These are phyloP conservation scores for Geotrichum macrosporum DNA, from an alignment of 1,139 yeast species.

Conservation along the genomic window DNA sequence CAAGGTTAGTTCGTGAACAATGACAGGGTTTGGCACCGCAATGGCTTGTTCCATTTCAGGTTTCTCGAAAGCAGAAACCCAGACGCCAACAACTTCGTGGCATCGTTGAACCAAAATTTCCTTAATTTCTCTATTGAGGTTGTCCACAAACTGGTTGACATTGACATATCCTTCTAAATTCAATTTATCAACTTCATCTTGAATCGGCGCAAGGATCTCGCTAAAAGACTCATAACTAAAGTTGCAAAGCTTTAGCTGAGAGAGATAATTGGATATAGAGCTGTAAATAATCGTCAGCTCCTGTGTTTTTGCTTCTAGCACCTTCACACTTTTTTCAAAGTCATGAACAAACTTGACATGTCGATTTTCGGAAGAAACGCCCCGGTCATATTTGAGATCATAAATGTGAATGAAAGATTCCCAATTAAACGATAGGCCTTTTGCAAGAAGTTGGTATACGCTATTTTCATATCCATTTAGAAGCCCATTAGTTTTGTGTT, in stretches of 20 bases:
- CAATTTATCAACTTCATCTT: conserved; percentile 43
- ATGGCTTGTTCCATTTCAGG: conserved; percentile 22
- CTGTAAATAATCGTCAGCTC: conserved; percentile 28
- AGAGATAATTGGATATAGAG: conserved; percentile 29
- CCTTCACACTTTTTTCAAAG: conserved; percentile 43
- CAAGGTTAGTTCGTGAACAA: conserved; percentile 42
- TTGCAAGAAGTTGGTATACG: conserved; percentile 36
- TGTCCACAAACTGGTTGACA: conserved; percentile 39
- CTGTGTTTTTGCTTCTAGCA: conserved; percentile 40
- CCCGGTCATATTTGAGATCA: conserved; percentile 37
- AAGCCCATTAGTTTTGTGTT: conserved; percentile 45
- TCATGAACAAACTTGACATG: conserved; percentile 42
- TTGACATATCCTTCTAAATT: conserved; percentile 44
- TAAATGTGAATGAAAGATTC: conserved; percentile 49
- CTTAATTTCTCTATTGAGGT: conserved; percentile 43
- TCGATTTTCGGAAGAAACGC: conserved; percentile 40
- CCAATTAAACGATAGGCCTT: conserved; percentile 50
- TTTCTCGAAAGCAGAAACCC: conserved; percentile 31
- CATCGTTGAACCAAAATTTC: conserved; percentile 41
- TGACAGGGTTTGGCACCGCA: conserved; percentile 21
- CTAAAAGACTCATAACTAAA: conserved; percentile 32
- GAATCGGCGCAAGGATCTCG: conserved; percentile 38
- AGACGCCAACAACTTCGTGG: conserved; percentile 25
- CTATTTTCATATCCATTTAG: conserved; percentile 41
- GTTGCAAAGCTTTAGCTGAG: conserved; percentile 35